Evolutionary conservation across 192 early-diverging fungal genomes (phyloP), one percentile per base, ranked within the genome.

Genomic region (Coemansia sp.): DNA sequence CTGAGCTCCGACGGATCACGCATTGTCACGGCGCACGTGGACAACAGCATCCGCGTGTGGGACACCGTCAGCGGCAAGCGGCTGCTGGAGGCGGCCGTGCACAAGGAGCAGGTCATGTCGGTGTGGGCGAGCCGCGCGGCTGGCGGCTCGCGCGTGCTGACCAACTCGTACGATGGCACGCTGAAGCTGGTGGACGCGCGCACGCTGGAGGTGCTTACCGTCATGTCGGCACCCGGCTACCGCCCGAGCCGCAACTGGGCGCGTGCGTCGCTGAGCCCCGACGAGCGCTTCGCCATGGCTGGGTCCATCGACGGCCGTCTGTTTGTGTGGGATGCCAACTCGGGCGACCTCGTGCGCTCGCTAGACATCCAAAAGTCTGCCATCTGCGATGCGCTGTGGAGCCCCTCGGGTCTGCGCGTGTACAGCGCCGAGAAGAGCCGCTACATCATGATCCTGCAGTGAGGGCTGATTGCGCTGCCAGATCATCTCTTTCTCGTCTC

Each of bases 91-190:
- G 71, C 95, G n/a, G 82, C 84, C 8, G 82, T 91, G 3, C 96
- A 98, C 81, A 76, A 74, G 41, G 89, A 88, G 15, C 93, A 93
- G 76, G 85, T 98, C 51, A 95, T 94, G 14, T 87, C 89, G 4
- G 85, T 96, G 4, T 79, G 79, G 35, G 80, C 91, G 5, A 84
- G 87, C 29, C 52, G 52, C 19, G 48, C 43, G 30, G 36, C 85
- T 27, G 81, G 71, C 6, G 26, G 26, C 8, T 15, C 45, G 14
- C 80, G 85, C 54, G 58, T 98, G 1, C 68, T 98, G 76, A 98
- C 92, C 13, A 98, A 93, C 65, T 94, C 91, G 22, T 80, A 91
- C 38, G 95, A 98, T 66, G 93, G 95, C 72, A 92, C 89, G 27
- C 76, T 98, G 8, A 83, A 90, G 59, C 67, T 95, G 8, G 70